phyloP scores from a whole-genome alignment of 1,284 basidiomycete species.

The Ceratobasidium sp. region DNA sequence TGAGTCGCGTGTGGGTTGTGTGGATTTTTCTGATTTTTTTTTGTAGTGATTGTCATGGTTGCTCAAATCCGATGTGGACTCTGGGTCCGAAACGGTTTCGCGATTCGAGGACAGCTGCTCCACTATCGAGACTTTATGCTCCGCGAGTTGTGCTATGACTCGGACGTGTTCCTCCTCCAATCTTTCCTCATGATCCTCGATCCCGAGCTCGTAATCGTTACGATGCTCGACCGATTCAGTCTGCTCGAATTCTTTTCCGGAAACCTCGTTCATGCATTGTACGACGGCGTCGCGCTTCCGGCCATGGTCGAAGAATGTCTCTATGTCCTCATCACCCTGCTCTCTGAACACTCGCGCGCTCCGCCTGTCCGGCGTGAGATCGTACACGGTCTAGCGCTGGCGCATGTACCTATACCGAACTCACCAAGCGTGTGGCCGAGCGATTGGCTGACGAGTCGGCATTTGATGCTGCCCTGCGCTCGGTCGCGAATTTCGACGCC shows the following conservation, averaged over 20 bases:
- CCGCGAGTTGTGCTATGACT: conserved; percentile 95
- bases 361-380: conserved; percentile 82
- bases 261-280: conserved; percentile 60
- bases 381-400: conserved; percentile 88
- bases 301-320: conserved; percentile 94
- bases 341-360: conserved; percentile 84
- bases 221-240: conserved; percentile 89
- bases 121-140: conserved; percentile 97
- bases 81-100: conserved; percentile 98
- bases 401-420: conserved; percentile 88
- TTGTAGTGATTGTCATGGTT: conserved; percentile 80
- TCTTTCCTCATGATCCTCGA: conserved; percentile 80
- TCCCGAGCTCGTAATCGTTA: conserved; percentile 80
- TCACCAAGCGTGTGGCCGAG: conserved; percentile 91
- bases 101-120: conserved; percentile 92
- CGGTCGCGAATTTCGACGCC: conserved; percentile 83
- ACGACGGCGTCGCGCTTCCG: conserved; percentile 74
- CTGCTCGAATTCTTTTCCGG: conserved; percentile 82
- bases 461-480: conserved; percentile 80
- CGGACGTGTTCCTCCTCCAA: conserved; percentile 94
- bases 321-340: conserved; percentile 84
- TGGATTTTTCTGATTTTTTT: background rate
- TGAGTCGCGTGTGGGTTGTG: conserved; percentile 51
- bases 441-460: conserved; percentile 84
- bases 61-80: conserved; percentile 94